Conservation (phyloP, 805 yeast species). For the Clavispora carvajalis region DNA sequence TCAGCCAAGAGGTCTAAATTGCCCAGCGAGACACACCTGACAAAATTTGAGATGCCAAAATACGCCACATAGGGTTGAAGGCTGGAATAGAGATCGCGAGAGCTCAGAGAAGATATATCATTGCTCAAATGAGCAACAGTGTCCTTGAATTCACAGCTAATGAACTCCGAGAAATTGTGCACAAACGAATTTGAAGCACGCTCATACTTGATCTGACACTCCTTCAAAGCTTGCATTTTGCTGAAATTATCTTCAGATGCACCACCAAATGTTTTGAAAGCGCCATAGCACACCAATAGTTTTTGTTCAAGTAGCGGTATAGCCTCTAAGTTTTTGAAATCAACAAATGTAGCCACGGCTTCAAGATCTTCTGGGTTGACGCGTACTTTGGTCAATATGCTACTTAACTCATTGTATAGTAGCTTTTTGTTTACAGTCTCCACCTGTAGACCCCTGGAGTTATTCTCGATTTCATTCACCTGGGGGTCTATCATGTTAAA, state of each 20-base stretch:
- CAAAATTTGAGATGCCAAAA: slow-evolving; percentile 36
- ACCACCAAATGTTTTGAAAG: slow-evolving; percentile 56
- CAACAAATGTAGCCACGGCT: slow-evolving; percentile 41
- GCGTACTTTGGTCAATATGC: slow-evolving; percentile 65
- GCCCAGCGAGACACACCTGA: slow-evolving; percentile 49
- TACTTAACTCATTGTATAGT: slow-evolving; percentile 65
- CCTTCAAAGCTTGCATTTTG: slow-evolving; percentile 66
- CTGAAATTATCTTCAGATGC: slow-evolving; percentile 44
- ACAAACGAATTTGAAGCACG: slow-evolving; percentile 48
- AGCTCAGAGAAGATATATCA: slow-evolving; percentile 21
- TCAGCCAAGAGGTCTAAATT: slow-evolving; percentile 45
- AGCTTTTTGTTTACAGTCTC: slow-evolving; percentile 74
- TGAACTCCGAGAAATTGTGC: slow-evolving; percentile 37
- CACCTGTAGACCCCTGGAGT: slow-evolving; percentile 78
- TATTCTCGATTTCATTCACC: slow-evolving; percentile 63
- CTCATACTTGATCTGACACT: slow-evolving; percentile 59
- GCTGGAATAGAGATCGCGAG: slow-evolving; percentile 18
- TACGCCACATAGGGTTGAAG: slow-evolving; percentile 26
- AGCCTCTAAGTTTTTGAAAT: slow-evolving; percentile 43
- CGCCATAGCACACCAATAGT: slow-evolving; percentile 53
- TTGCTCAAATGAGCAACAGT: slow-evolving; percentile 37
- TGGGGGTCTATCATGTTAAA: slow-evolving; percentile 51
- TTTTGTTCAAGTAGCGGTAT: slow-evolving; percentile 48
- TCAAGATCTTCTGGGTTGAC: slow-evolving; percentile 52
- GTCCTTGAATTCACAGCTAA: slow-evolving; percentile 27